A percentile compares a stretch with the other conserved stretches of the same genome.
phyloP scores from a whole-genome alignment of 2,329 filamentous ascomycete species.

The Claviceps paspali region DNA sequence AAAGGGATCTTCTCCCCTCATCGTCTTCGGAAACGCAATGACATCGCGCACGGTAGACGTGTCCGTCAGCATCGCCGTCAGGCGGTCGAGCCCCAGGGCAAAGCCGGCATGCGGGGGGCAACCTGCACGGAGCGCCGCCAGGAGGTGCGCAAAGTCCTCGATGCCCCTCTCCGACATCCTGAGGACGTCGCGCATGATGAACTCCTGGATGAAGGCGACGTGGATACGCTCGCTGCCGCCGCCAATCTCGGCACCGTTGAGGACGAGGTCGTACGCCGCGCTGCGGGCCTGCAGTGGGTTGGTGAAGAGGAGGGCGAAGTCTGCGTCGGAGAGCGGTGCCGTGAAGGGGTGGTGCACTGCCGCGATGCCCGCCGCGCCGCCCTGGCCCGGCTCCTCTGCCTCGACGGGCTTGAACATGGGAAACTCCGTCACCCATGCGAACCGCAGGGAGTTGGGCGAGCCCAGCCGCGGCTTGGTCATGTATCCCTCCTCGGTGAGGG shows the following conservation, averaged over 20 bases:
- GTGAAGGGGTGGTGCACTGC: slow-evolving; percentile 96
- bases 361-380: slow-evolving; percentile 62
- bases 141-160: slow-evolving; percentile 69
- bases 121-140: slow-evolving; percentile 67
- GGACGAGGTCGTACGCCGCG: slow-evolving; percentile 89
- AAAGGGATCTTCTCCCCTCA: slow-evolving; percentile 73
- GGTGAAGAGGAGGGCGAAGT: slow-evolving; percentile 59
- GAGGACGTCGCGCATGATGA: slow-evolving; percentile 69
- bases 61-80: slow-evolving; percentile 66
- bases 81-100: slow-evolving; percentile 78
- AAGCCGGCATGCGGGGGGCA: slow-evolving; percentile 93
- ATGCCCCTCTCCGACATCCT: slow-evolving; percentile 59
- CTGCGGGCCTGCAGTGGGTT: slow-evolving; percentile 60
- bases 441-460: slow-evolving; percentile 35
- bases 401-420: slow-evolving; percentile 75
- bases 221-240: slow-evolving; percentile 91
- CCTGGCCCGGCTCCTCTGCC: slow-evolving; percentile 56
- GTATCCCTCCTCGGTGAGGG: slow-evolving; percentile 47
- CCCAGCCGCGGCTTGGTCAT: slow-evolving; percentile 27
- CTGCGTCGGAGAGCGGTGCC: slow-evolving; percentile 55
- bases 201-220: slow-evolving; percentile 65
- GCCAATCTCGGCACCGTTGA: slow-evolving; percentile 89
- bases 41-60: slow-evolving; percentile 74
- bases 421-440: slow-evolving; percentile 81
- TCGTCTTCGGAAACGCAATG: slow-evolving; percentile 92